Evolutionary conservation across 2,329 filamentous ascomycete species (phyloP).

Genomic region (Didymella pomorum): DNA sequence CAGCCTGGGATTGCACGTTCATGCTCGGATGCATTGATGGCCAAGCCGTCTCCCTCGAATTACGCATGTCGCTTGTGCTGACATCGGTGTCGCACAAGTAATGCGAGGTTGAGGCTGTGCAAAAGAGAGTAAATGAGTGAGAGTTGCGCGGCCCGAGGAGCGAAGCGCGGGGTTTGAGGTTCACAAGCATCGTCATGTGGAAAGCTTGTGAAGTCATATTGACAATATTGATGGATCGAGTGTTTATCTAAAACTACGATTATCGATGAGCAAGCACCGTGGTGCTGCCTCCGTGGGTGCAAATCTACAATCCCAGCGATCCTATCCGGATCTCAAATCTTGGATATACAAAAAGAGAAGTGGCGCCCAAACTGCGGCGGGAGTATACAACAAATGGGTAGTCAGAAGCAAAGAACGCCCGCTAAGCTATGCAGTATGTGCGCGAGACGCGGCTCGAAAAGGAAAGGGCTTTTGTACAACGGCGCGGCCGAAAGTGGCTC

Average conservation of each 20-base stretch:
- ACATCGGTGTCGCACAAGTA: conserved; percentile 5
- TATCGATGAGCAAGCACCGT: conserved; percentile 16
- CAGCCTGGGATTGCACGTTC: conserved; percentile 20
- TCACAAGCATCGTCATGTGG: background rate
- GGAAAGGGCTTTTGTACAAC: conserved; percentile 35
- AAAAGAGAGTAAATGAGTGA: background rate
- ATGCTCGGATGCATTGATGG: conserved; percentile 20
- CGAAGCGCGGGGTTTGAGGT: background rate
- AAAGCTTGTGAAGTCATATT: background rate
- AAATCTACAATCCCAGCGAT: conserved; percentile 15
- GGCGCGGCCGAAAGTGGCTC: conserved; percentile 33
- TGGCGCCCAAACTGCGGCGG: conserved; percentile 16
- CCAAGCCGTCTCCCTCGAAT: conserved; percentile 21
- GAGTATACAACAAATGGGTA: conserved; percentile 23
- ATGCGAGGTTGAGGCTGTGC: conserved; percentile 14
- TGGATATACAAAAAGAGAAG: conserved; percentile 12
- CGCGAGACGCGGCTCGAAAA: conserved; percentile 24
- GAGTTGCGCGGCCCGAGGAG: background rate
- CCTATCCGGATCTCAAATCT: conserved; percentile 13
- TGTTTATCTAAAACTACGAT: conserved; percentile 17
- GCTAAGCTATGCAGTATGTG: conserved; percentile 43
- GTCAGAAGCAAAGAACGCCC: conserved; percentile 39
- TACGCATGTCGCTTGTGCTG: conserved; percentile 17
- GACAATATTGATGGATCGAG: conserved; percentile 2
- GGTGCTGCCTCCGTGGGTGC: conserved; percentile 8